A percentile compares a stretch with the other conserved stretches of the same genome.
These are phyloP conservation scores for Umbelopsis vinacea DNA, from an alignment of 192 early-diverging fungal species.

Conservation along the genomic window DNA sequence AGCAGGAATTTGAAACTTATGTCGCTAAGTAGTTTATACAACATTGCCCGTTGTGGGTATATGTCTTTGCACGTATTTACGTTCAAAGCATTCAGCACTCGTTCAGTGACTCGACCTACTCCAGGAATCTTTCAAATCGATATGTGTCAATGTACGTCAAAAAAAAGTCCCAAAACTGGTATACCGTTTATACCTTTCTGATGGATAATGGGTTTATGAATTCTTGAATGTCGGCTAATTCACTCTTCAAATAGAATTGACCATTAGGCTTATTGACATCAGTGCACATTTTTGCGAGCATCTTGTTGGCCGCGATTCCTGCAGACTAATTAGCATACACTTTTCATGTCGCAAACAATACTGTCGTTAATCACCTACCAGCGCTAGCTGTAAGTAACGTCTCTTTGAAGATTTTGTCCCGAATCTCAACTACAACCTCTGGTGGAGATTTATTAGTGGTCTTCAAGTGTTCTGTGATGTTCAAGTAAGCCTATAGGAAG, in stretches of 20 bases:
- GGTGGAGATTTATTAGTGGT: slow-evolving; percentile 36
- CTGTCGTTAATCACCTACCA: slow-evolving; percentile 2
- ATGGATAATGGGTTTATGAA: slow-evolving; percentile 54
- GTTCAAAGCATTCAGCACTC: slow-evolving; percentile 54
- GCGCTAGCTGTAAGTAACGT: slow-evolving; percentile 53
- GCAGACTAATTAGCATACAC: background rate
- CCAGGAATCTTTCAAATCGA: slow-evolving; percentile 25
- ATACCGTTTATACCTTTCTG: slow-evolving; percentile 49
- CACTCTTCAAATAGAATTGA: slow-evolving; percentile 54
- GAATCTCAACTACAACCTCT: slow-evolving; percentile 53
- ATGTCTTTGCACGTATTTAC: slow-evolving; percentile 58
- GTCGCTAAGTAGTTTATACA: slow-evolving; percentile 50
- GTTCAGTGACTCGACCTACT: slow-evolving; percentile 63
- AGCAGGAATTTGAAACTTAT: slow-evolving; percentile 54
- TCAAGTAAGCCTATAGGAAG: slow-evolving; percentile 36
- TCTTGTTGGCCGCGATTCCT: slow-evolving; percentile 57
- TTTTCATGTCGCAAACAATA: background rate
- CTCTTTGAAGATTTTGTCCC: slow-evolving; percentile 51
- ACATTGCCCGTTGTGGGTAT: slow-evolving; percentile 38
- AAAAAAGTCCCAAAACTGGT: background rate
- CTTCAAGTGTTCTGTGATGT: slow-evolving; percentile 49
- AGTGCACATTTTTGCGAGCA: slow-evolving; percentile 56
- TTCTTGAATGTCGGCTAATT: slow-evolving; percentile 42
- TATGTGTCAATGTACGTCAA: background rate
- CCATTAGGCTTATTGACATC: slow-evolving; percentile 79